Percentiles rank a stretch among this genome's conserved stretches.
Evolutionary conservation across 2,329 filamentous ascomycete species (phyloP).

Genomic region (Penicillium aurantiogriseum): DNA sequence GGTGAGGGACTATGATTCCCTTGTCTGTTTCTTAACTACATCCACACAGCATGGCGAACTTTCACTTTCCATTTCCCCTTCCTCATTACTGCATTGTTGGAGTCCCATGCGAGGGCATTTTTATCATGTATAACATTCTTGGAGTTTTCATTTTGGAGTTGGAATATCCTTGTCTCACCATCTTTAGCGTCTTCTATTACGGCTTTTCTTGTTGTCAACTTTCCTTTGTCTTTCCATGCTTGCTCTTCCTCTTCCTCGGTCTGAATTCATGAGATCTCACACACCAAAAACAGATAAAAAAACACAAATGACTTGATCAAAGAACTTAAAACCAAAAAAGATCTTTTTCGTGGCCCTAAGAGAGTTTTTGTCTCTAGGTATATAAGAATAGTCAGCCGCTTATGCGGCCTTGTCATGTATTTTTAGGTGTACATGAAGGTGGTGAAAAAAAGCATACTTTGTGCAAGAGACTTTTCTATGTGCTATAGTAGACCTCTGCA

Average conservation of each 20-base stretch:
- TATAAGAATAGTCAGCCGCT: no score
- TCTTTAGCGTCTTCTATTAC: constrained; percentile 2
- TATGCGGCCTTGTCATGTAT: no score
- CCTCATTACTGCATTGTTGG: constrained; percentile 12
- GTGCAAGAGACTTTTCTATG: no score
- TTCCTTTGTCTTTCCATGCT: not conserved
- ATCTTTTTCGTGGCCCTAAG: no score
- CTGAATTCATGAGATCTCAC: not conserved
- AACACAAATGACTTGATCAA: not conserved
- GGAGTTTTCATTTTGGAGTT: constrained; percentile 14
- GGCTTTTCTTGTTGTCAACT: not conserved
- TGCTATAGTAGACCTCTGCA: not conserved
- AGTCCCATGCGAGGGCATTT: constrained; percentile 11
- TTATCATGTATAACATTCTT: constrained; percentile 19
- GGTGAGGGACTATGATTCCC: constrained; percentile 36
- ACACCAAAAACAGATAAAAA: not conserved
- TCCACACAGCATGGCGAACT: not conserved
- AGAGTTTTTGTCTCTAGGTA: no score
- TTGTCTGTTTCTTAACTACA: not conserved
- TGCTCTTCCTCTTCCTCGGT: not conserved
- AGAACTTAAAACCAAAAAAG: not conserved
- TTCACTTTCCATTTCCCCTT: not conserved
- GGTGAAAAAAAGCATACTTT: no score
- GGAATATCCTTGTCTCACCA: constrained; percentile 8
- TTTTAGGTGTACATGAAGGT: no score